A percentile compares a stretch with the other conserved stretches of the same genome.
phyloP scores from a whole-genome alignment of 371 early-diverging fungal genomes.

The Capniomyces stellatus region DNA sequence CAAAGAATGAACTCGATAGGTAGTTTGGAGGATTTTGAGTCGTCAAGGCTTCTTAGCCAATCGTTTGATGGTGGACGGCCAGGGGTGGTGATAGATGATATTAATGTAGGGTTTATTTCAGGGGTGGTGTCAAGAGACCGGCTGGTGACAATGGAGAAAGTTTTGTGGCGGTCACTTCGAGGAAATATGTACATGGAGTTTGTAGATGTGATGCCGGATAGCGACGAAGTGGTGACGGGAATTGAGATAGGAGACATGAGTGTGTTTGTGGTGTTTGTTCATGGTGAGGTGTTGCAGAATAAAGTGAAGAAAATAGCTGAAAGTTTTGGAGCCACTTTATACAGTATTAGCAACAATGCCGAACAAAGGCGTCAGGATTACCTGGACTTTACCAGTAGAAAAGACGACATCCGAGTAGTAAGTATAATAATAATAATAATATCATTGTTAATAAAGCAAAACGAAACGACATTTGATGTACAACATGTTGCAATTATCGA shows the following conservation, averaged over 20 bases:
- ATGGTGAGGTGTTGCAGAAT: constrained; percentile 72
- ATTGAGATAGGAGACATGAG: constrained; percentile 79
- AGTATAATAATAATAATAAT: too few relatives aligned
- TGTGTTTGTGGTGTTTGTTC: constrained; percentile 93
- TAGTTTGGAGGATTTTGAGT: constrained; percentile 1
- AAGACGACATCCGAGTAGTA: constrained; percentile 16
- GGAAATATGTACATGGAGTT: constrained; percentile 94
- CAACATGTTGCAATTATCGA: too few relatives aligned
- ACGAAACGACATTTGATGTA: too few relatives aligned
- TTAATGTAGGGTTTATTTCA: constrained; percentile 50
- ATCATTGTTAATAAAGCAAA: too few relatives aligned
- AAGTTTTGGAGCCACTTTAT: constrained; percentile 85
- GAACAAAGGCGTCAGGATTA: constrained; percentile 71
- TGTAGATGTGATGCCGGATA: constrained; percentile 75
- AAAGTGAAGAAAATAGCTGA: constrained; percentile 89
- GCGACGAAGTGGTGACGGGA: constrained; percentile 62
- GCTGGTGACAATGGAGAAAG: constrained; percentile 81
- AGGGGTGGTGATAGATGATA: constrained; percentile 12
- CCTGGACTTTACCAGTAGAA: constrained; percentile 37
- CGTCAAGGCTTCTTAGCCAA: not conserved
- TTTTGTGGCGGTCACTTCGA: constrained; percentile 91
- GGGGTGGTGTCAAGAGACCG: constrained; percentile 74
- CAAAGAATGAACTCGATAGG: constrained; percentile 10
- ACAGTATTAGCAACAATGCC: constrained; percentile 61
- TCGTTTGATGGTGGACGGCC: not conserved